Percentiles rank a stretch among this genome's conserved stretches.
Evolutionary conservation across 805 yeast species (phyloP).

Genomic region (Wickerhamomyces canadensis): DNA sequence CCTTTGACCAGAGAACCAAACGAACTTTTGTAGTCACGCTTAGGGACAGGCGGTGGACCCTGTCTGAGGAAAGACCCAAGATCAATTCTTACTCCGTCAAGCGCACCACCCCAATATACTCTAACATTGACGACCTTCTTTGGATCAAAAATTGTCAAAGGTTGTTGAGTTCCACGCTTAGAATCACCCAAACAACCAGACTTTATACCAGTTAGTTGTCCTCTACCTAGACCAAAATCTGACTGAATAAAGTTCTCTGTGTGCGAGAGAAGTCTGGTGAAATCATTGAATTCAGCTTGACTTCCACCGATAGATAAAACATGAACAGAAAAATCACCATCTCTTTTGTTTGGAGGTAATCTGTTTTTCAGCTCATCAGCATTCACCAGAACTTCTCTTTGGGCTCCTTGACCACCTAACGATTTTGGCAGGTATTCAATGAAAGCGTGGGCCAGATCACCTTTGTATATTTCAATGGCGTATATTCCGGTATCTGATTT

Average conservation of each 20-base stretch:
- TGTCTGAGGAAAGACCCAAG: slow-evolving; percentile 10
- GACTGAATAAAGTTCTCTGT: slow-evolving; percentile 11
- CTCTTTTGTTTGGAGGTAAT: slow-evolving; percentile 28
- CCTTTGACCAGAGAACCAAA: slow-evolving; percentile 22
- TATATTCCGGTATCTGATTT: slow-evolving; percentile 64
- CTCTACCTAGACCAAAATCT: slow-evolving; percentile 40
- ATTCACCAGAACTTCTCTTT: slow-evolving; percentile 41
- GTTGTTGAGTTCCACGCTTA: slow-evolving; percentile 21
- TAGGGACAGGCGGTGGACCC: slow-evolving; percentile 42
- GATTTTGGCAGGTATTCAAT: slow-evolving; percentile 55
- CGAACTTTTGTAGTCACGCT: slow-evolving; percentile 36
- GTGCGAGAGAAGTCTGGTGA: slow-evolving; percentile 25
- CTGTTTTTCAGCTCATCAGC: slow-evolving; percentile 37
- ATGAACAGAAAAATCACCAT: slow-evolving; percentile 39
- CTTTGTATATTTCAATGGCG: slow-evolving; percentile 60
- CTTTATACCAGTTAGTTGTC: slow-evolving; percentile 33
- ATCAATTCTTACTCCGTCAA: slow-evolving; percentile 72
- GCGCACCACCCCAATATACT: slow-evolving; percentile 67
- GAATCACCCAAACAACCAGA: slow-evolving; percentile 29
- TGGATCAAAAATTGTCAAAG: slow-evolving; percentile 31
- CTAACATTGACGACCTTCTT: slow-evolving; percentile 44
- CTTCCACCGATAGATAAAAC: slow-evolving; percentile 57
- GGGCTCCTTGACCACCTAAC: slow-evolving; percentile 59
- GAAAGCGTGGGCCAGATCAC: slow-evolving; percentile 39
- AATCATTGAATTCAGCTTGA: slow-evolving; percentile 46